A percentile compares a stretch with the other conserved stretches of the same genome.
Evolutionary conservation across 768 basidiomycete genomes (phyloP).

Genomic region (Tricholoma saponaceum): DNA sequence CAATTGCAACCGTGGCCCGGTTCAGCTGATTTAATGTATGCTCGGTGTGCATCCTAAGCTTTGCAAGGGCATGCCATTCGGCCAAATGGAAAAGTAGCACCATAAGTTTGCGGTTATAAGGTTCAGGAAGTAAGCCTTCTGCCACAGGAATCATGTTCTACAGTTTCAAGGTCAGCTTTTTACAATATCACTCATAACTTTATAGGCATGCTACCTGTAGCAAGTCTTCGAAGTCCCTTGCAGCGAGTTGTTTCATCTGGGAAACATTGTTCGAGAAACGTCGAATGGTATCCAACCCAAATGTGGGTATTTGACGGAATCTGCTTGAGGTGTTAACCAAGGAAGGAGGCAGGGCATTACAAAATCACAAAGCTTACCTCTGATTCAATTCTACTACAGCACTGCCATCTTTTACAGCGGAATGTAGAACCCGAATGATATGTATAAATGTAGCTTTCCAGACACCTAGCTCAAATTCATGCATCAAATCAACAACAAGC

Average conservation of each 20-base stretch:
- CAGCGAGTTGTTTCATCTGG: slow-evolving; percentile 20
- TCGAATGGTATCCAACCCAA: slow-evolving; percentile 11
- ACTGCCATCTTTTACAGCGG: slow-evolving; percentile 14
- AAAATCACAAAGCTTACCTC: slow-evolving; percentile 14
- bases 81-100: slow-evolving; percentile 27
- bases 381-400: slow-evolving; percentile 25
- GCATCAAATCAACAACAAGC: slow-evolving; percentile 30
- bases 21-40: neutral
- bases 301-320: neutral
- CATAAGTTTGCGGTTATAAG: slow-evolving; percentile 20
- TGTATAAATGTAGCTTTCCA: slow-evolving; percentile 35
- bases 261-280: slow-evolving; percentile 15
- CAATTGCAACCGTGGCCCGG: slow-evolving; percentile 5
- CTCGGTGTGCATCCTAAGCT: neutral
- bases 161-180: slow-evolving; percentile 11
- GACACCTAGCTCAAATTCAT: slow-evolving; percentile 37
- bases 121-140: slow-evolving; percentile 27
- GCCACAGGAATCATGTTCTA: slow-evolving; percentile 13
- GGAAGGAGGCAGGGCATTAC: no score
- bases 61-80: slow-evolving; percentile 29
- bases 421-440: slow-evolving; percentile 29
- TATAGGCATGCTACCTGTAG: slow-evolving; percentile 3
- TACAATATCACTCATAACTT: neutral
- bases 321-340: neutral
- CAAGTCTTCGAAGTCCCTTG: slow-evolving; percentile 20